Conservation (phyloP, 768 basidiomycete genomes). For the Chalciporus piperatus region DNA sequence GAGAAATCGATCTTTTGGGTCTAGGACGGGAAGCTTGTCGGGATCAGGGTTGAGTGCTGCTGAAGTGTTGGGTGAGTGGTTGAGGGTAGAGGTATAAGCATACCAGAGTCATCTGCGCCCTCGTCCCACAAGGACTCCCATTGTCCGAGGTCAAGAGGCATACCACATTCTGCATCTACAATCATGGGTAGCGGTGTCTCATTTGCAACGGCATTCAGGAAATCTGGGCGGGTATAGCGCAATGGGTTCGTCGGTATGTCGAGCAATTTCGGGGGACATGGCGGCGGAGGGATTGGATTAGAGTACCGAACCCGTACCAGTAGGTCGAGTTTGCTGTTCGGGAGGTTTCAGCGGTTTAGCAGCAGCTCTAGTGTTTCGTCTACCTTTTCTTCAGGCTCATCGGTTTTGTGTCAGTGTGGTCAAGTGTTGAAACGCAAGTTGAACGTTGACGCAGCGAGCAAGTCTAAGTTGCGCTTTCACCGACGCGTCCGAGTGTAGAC, state of each 20-base stretch:
- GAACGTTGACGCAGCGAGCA: too few relatives aligned
- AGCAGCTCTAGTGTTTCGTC: neutral
- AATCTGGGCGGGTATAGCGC: constrained; percentile 85
- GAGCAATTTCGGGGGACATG: constrained; percentile 95
- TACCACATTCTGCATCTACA: constrained; percentile 93
- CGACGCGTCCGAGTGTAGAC: too few relatives aligned
- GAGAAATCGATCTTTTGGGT: constrained; percentile 75
- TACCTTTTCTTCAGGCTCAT: constrained; percentile 64
- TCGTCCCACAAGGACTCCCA: constrained; percentile 87
- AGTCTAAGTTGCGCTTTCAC: too few relatives aligned
- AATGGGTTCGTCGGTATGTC: constrained; percentile 87
- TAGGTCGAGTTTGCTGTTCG: constrained; percentile 77
- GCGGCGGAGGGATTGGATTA: constrained; percentile 92
- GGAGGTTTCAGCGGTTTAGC: neutral
- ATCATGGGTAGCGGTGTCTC: constrained; percentile 91
- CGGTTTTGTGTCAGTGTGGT: neutral
- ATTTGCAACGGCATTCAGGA: constrained; percentile 74
- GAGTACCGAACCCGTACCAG: constrained; percentile 90
- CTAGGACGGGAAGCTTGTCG: constrained; percentile 54
- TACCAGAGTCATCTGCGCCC: constrained; percentile 66
- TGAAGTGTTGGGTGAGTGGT: neutral
- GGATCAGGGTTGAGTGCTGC: constrained; percentile 66
- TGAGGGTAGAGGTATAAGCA: constrained; percentile 14
- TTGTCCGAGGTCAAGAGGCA: constrained; percentile 87
- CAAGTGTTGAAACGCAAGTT: too few relatives aligned